Base-by-base conservation (phyloP, 768 basidiomycete species). In the Kwoniella sp. region DNA sequence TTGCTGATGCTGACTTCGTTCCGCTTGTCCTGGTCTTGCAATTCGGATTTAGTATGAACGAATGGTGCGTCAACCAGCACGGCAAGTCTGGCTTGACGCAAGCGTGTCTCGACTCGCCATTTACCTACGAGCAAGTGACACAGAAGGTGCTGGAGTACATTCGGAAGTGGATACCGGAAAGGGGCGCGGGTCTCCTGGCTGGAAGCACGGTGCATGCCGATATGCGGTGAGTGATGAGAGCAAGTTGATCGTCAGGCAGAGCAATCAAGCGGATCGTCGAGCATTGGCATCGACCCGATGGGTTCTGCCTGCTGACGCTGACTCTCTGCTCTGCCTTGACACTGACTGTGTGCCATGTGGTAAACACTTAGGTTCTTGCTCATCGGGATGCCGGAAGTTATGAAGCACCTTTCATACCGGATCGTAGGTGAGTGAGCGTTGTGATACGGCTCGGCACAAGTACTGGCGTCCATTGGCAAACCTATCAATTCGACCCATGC, bases 161-260 rank as follows among this genome's bases (percentile, higher is more conserved):
- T 76, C 87, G 90, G 81, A 87, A 85, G 75, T 92, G 93, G 91
- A 83, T 96, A 37, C 93, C 93, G 26, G 75, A 77, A 26, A 58
- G 58, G 28, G 72, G 77, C 11, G 70, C 67, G 12, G 79, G 77
- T 3, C 31, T 80, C 4, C 57, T 80, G 55, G 91, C 93, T 4
- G 93, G 93, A 15, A 94, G 85, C 74, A 90, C 91, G 12, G 90
- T 95, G 1, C 91, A 96, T 75, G 87, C 86, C 1, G 93, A 96
- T 80, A 84, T 69, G 65, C 63, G 75, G 79, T 80, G 65, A 41
- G 73, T 66, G 25, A 28, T 22, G 50, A 53, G 64, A 51, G 4
- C n/a, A n/a, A n/a, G n/a, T n/a, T n/a, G 20, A 25, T 9, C 22
- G 8, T 52, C 8, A 22, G 22, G 8, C 11, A 52, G 22, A 11